Evolutionary conservation across 2,329 filamentous ascomycete species (phyloP).

Genomic region (Alternaria atra): DNA sequence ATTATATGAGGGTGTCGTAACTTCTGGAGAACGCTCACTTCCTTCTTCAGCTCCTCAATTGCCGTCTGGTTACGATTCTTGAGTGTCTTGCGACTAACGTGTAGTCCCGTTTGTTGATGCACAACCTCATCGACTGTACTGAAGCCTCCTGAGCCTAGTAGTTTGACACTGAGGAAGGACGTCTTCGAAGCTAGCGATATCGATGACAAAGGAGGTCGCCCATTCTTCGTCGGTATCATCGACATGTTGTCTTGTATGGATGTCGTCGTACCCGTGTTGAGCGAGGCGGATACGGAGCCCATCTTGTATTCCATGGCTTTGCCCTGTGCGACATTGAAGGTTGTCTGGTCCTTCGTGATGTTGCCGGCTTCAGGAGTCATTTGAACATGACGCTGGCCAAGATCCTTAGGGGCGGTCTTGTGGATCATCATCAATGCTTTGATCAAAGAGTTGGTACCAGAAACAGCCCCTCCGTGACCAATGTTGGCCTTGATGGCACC

Average conservation of each 20-base stretch:
- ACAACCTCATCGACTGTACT: slow-evolving; percentile 51
- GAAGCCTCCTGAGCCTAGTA: slow-evolving; percentile 49
- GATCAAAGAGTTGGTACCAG: too few relatives aligned
- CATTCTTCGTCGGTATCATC: background rate
- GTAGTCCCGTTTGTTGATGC: slow-evolving; percentile 45
- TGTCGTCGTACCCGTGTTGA: background rate
- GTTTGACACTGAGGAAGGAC: slow-evolving; percentile 47
- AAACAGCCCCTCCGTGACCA: too few relatives aligned
- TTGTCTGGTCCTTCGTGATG: slow-evolving; percentile 67
- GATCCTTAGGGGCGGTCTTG: too few relatives aligned
- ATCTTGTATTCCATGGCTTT: slow-evolving; percentile 71
- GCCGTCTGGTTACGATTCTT: slow-evolving; percentile 47
- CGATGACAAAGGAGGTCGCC: background rate
- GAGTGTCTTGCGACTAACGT: slow-evolving; percentile 49
- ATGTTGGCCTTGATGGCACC: background rate
- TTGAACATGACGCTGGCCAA: too few relatives aligned
- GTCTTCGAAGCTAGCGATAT: slow-evolving; percentile 12
- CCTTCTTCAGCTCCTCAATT: slow-evolving; percentile 46
- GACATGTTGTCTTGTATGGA: background rate
- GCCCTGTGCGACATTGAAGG: slow-evolving; percentile 73
- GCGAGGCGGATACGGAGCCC: slow-evolving; percentile 59
- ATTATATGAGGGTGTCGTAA: slow-evolving; percentile 52
- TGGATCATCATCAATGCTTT: too few relatives aligned
- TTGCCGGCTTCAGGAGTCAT: slow-evolving; percentile 57
- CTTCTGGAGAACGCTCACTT: slow-evolving; percentile 49